Conservation (phyloP, 1,284 basidiomycete species). For the Rhodotorula sp. region DNA sequence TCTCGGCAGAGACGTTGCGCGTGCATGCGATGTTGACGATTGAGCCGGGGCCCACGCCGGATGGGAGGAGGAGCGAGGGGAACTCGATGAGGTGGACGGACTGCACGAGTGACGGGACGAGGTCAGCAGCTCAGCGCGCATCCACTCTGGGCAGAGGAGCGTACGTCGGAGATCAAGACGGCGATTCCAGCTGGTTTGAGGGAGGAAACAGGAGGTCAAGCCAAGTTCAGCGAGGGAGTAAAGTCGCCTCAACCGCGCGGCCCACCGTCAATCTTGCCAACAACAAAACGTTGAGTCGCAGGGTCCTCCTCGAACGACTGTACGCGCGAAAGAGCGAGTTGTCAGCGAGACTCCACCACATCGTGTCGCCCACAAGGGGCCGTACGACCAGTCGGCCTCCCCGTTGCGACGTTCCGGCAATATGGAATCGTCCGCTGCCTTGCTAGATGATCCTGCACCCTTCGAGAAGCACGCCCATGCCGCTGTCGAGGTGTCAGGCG, state of each 20-base stretch:
- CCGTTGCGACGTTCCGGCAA: no score
- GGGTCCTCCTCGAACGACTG: constrained; percentile 20
- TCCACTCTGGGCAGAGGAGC: neutral
- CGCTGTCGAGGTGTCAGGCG: no score
- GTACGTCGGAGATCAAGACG: constrained; percentile 41
- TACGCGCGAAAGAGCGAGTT: neutral
- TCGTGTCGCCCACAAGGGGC: no score
- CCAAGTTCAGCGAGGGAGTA: no score
- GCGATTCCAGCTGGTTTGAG: constrained; percentile 39
- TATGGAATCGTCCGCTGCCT: no score
- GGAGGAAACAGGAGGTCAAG: neutral
- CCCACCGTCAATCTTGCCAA: constrained; percentile 41
- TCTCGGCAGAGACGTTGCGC: constrained; percentile 77
- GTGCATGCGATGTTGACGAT: constrained; percentile 93
- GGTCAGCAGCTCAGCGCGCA: neutral
- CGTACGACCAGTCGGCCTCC: no score
- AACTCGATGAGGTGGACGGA: constrained; percentile 83
- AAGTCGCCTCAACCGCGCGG: neutral
- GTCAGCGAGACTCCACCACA: neutral
- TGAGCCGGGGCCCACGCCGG: constrained; percentile 85
- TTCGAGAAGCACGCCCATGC: no score
- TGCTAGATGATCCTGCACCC: no score
- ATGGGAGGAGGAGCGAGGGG: constrained; percentile 84
- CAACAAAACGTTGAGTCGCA: constrained; percentile 24
- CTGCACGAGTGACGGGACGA: constrained; percentile 35